A percentile compares a stretch with the other conserved stretches of the same genome.
Evolutionary conservation across 352 stramenopile genomes (phyloP).

Genomic region (Pythium rhizo-oryzae): DNA sequence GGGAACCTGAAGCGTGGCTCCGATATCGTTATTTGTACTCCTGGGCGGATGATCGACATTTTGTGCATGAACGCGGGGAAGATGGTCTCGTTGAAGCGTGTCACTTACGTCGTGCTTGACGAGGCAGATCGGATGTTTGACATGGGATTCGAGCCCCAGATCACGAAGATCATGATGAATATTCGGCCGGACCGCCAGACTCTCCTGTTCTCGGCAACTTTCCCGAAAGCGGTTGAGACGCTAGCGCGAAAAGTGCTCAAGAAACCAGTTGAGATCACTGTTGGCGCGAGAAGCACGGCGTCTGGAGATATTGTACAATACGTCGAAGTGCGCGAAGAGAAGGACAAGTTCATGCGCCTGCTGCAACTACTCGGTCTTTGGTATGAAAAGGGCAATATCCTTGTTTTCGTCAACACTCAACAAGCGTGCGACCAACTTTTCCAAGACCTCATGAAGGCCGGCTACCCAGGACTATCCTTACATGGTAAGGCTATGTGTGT

Average conservation of each 20-base stretch:
- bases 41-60: conserved; percentile 99
- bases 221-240: conserved; percentile 93
- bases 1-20: conserved; percentile 98
- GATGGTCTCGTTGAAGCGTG: conserved; percentile 95
- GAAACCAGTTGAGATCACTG: conserved; percentile 97
- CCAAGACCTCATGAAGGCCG: conserved; percentile 95
- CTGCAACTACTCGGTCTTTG: conserved; percentile 96
- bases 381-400: conserved; percentile 97
- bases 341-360: conserved; percentile 99
- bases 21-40: conserved; percentile 98
- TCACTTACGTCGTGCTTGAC: conserved; percentile 99
- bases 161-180: conserved; percentile 96
- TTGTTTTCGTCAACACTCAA: conserved; percentile 99
- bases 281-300: conserved; percentile 94
- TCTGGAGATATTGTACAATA: conserved; percentile 98
- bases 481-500: conserved; percentile 74
- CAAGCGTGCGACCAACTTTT: conserved; percentile 96
- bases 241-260: conserved; percentile 91
- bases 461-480: conserved; percentile 96
- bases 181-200: conserved; percentile 92
- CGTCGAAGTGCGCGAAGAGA: conserved; percentile 98
- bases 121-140: conserved; percentile 99
- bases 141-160: conserved; percentile 99
- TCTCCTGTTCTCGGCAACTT: conserved; percentile 98
- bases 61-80: conserved; percentile 97